Conservation (phyloP, 1,139 yeast species). For the Eremothecium sinecaudum region DNA sequence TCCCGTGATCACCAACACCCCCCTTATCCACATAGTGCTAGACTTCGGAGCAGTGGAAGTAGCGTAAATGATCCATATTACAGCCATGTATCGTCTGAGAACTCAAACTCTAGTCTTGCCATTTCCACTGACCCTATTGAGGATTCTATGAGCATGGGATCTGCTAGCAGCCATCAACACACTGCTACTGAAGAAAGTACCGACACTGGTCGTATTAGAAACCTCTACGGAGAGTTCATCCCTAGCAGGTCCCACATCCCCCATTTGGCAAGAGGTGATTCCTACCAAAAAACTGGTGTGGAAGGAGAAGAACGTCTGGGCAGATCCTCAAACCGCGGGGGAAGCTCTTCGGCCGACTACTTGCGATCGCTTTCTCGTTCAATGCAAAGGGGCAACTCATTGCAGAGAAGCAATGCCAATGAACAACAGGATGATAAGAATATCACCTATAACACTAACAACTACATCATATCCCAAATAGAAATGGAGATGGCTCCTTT, state of each 20-base stretch:
- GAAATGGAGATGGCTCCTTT: constrained; percentile 22
- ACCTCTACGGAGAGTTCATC: constrained; percentile 27
- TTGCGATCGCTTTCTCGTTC: constrained; percentile 27
- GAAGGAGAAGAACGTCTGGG: constrained; percentile 15
- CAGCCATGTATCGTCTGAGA: constrained; percentile 11
- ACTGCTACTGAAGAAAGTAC: not conserved
- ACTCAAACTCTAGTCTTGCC: constrained; percentile 19
- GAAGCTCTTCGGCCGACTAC: constrained; percentile 20
- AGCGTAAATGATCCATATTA: constrained; percentile 7
- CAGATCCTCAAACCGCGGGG: constrained; percentile 13
- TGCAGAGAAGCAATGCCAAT: constrained; percentile 3
- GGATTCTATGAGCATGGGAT: constrained; percentile 12
- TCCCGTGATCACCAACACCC: constrained; percentile 1
- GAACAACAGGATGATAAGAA: constrained; percentile 4
- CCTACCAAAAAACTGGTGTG: constrained; percentile 20
- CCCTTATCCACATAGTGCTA: not conserved
- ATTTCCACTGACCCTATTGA: constrained; percentile 24
- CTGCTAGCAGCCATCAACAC: constrained; percentile 4
- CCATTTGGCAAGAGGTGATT: constrained; percentile 28
- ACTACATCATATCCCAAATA: constrained; percentile 19
- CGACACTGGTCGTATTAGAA: constrained; percentile 15
- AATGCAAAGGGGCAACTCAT: constrained; percentile 12
- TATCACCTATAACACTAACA: constrained; percentile 17
- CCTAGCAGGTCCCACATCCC: constrained; percentile 21
- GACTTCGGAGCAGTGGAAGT: not conserved